Conservation (phyloP, 2,329 filamentous ascomycete species). For the Beauveria pseudobassiana region DNA sequence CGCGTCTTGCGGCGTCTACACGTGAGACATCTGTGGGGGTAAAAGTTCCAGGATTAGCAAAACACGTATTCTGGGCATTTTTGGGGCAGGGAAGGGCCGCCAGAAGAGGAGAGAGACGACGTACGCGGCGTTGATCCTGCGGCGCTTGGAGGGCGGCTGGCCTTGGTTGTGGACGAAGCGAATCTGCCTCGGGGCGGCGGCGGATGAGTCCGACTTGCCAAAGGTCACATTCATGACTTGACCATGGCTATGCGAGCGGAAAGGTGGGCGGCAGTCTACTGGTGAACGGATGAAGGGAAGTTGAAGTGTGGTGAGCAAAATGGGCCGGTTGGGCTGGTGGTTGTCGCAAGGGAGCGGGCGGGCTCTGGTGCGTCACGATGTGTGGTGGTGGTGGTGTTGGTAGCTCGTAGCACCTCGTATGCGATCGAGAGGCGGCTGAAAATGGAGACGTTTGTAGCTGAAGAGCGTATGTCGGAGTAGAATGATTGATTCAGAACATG, state of each 20-base stretch:
- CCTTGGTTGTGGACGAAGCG: constrained; percentile 79
- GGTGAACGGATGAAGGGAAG: neutral
- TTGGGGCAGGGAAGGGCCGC: neutral
- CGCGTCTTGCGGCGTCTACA: constrained; percentile 71
- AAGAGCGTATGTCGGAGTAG: neutral
- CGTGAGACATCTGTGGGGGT: constrained; percentile 50
- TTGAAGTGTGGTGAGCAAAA: neutral
- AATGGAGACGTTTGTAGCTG: neutral
- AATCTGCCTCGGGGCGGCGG: constrained; percentile 46
- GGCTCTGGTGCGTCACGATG: neutral
- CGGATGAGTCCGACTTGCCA: constrained; percentile 24
- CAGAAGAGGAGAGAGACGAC: constrained; percentile 24
- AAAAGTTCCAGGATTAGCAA: neutral
- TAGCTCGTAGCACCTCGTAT: neutral
- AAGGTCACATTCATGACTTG: constrained; percentile 15
- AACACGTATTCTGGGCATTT: neutral
- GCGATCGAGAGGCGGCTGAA: neutral
- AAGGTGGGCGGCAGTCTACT: neutral
- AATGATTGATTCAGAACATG: neutral
- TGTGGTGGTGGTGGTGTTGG: neutral
- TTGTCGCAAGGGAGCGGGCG: neutral
- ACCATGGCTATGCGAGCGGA: constrained; percentile 8
- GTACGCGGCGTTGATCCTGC: constrained; percentile 72
- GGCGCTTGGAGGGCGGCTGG: constrained; percentile 69
- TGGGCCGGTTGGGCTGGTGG: neutral